These are phyloP conservation scores for Gryganskiella cystojenkinii DNA, from an alignment of 192 early-diverging fungal species.

Conservation along the genomic window DNA sequence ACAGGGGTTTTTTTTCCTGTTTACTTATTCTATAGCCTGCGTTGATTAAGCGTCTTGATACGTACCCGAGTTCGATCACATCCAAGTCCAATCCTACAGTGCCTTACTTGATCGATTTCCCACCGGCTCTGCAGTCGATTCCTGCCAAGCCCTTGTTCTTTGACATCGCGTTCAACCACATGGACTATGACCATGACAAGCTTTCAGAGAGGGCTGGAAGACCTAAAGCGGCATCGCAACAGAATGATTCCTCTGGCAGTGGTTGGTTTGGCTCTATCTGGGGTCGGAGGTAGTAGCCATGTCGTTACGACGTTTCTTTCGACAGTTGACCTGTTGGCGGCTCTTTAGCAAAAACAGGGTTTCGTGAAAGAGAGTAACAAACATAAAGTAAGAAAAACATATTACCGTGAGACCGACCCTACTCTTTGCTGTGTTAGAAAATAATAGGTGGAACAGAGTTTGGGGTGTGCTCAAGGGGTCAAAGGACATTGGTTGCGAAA, in stretches of 20 bases:
- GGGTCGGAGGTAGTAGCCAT: constrained; percentile 29
- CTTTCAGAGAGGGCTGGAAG: constrained; percentile 41
- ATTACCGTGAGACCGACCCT: too few relatives aligned
- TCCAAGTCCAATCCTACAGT: constrained; percentile 48
- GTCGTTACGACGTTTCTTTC: background rate
- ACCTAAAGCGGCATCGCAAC: constrained; percentile 16
- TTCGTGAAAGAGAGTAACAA: too few relatives aligned
- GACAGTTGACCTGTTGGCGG: too few relatives aligned
- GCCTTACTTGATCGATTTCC: constrained; percentile 73
- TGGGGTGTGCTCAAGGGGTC: background rate
- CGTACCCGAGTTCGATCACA: constrained; percentile 58
- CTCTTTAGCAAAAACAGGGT: too few relatives aligned
- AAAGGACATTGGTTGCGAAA: constrained; percentile 1
- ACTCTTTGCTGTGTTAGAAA: background rate
- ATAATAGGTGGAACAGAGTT: background rate
- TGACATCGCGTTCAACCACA: constrained; percentile 78
- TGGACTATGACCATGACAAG: constrained; percentile 62
- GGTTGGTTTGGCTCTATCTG: constrained; percentile 52
- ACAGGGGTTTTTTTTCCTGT: background rate
- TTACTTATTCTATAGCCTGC: constrained; percentile 49
- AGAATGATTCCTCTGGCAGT: constrained; percentile 13
- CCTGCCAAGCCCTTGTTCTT: constrained; percentile 83
- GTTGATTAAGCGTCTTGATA: constrained; percentile 64
- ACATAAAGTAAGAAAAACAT: too few relatives aligned
- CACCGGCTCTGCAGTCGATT: constrained; percentile 70